These are phyloP conservation scores for Penicillium sp. DNA, from an alignment of 2,329 filamentous ascomycete genomes.

Conservation along the genomic window DNA sequence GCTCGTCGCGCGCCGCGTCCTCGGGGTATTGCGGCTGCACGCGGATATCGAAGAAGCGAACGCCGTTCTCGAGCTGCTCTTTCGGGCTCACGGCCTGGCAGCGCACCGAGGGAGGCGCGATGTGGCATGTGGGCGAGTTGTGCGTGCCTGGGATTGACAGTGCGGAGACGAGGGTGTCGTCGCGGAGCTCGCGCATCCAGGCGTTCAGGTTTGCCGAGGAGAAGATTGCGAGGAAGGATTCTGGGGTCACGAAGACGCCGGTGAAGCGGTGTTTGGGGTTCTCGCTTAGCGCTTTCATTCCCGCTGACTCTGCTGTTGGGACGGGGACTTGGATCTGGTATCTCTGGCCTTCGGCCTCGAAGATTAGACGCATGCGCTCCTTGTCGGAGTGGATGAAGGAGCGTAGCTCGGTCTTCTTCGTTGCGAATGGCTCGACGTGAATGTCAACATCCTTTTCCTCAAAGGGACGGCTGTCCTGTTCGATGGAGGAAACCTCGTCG, in stretches of 20 bases:
- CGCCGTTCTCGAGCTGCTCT: conserved; percentile 76
- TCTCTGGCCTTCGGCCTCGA: conserved; percentile 54
- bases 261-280: conserved; percentile 52
- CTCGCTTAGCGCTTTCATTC: conserved; percentile 51
- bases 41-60: conserved; percentile 88
- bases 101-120: conserved; percentile 80
- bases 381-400: conserved; percentile 48
- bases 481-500: conserved; percentile 38
- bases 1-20: conserved; percentile 53
- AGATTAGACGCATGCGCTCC: conserved; percentile 65
- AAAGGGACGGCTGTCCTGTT: conserved; percentile 50
- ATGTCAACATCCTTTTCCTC: conserved; percentile 56
- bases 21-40: conserved; percentile 57
- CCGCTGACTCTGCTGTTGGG: conserved; percentile 49
- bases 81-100: conserved; percentile 74
- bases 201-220: conserved; percentile 59
- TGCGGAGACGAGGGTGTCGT: conserved; percentile 64
- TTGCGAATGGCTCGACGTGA: conserved; percentile 59
- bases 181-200: conserved; percentile 73
- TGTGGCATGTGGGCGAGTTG: conserved; percentile 79
- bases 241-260: conserved; percentile 54
- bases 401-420: conserved; percentile 54
- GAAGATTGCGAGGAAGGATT: conserved; percentile 54
- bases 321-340: conserved; percentile 69
- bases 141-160: conserved; percentile 92